Evolutionary conservation across 1,284 basidiomycete genomes (phyloP).

Genomic region (Fomitopsis betulina): DNA sequence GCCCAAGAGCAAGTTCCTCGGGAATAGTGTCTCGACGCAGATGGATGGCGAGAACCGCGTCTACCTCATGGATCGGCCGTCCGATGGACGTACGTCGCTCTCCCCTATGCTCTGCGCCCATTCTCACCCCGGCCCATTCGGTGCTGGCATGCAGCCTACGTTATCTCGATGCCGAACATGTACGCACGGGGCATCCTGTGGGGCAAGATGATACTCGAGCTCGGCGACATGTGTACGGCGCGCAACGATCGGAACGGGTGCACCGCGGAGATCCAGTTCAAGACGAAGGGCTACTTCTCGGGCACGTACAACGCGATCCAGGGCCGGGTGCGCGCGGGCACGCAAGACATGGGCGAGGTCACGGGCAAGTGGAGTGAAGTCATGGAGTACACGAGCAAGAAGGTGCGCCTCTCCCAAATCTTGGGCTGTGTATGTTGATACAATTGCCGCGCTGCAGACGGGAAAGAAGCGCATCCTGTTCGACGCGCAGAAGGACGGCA

Average conservation of each 20-base stretch:
- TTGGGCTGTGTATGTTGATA: not conserved
- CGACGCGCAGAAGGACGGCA: constrained; percentile 74
- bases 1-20: constrained; percentile 95
- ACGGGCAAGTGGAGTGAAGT: constrained; percentile 88
- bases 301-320: constrained; percentile 92
- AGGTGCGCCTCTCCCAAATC: constrained; percentile 37
- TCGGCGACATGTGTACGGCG: constrained; percentile 89
- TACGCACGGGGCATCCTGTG: constrained; percentile 97
- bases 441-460: constrained; percentile 34
- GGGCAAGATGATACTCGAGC: constrained; percentile 96
- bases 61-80: constrained; percentile 71
- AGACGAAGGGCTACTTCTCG: constrained; percentile 98
- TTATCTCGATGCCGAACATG: constrained; percentile 96
- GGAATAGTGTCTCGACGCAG: constrained; percentile 90
- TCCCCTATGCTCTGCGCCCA: not conserved
- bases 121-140: not conserved
- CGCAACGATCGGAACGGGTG: constrained; percentile 78
- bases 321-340: constrained; percentile 73
- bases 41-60: constrained; percentile 97
- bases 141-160: constrained; percentile 52
- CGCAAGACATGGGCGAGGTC: constrained; percentile 80
- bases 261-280: constrained; percentile 90
- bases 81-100: constrained; percentile 70
- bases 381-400: constrained; percentile 82
- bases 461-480: constrained; percentile 79